phyloP scores from a whole-genome alignment of 352 stramenopile species.

The Pythium oligandrum region DNA sequence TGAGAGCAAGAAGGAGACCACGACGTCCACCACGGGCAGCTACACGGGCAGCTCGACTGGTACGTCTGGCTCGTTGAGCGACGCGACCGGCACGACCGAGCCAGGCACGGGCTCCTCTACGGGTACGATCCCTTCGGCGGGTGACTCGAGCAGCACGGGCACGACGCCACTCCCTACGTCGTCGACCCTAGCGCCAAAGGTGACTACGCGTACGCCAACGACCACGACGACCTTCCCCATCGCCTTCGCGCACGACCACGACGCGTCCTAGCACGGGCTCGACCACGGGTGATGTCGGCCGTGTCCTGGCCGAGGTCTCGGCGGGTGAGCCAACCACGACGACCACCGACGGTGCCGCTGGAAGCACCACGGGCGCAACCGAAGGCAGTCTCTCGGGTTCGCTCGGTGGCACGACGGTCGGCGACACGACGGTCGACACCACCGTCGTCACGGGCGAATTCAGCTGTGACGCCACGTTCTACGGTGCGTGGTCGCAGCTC shows the following conservation, averaged over 20 bases:
- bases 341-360: constrained; percentile 1
- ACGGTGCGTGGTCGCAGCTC: constrained; percentile 67
- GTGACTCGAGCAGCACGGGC: background rate
- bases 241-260: constrained; percentile 7
- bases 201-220: background rate
- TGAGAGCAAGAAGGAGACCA: constrained; percentile 9
- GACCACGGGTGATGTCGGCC: too few species aligned
- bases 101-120: constrained; percentile 4
- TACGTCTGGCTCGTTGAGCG: background rate
- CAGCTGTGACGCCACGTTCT: constrained; percentile 69
- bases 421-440: constrained; percentile 1
- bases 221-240: constrained; percentile 6
- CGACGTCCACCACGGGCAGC: constrained; percentile 3
- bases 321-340: background rate
- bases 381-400: too few species aligned
- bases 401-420: constrained; percentile 1
- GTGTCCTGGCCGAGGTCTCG: background rate
- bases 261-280: background rate
- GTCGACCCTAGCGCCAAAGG: background rate
- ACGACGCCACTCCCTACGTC: constrained; percentile 1
- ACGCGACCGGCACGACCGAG: background rate
- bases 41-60: background rate
- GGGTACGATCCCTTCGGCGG: constrained; percentile 3
- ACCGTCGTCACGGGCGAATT: constrained; percentile 43
- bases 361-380: too few species aligned